Evolutionary conservation across 495 filamentous ascomycete species (phyloP), one percentile per base, ranked within the genome.

Genomic region (Aspergillus steynii): DNA sequence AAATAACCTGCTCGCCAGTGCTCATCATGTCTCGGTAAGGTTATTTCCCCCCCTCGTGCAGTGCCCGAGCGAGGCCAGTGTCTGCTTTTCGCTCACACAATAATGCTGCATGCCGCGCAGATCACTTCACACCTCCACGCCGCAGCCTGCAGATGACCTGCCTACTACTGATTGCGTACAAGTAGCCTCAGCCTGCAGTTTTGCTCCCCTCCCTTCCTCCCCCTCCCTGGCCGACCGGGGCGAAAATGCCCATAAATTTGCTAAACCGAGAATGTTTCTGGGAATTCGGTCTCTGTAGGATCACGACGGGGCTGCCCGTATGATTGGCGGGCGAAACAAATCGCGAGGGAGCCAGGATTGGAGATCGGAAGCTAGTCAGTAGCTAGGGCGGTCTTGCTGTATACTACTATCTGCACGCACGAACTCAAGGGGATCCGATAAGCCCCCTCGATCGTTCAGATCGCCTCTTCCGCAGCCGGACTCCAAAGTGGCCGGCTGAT

Each of bases 71-170:
- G 49, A 12, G 28, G 26, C 20, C 5, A 9, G 3, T 29, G 6
- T 29, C 20, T 53, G 9, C 26, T 31, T 6, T 27, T 27, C 12
- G 51, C 15, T 31, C 15, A 50, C 48, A 50, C 20, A 58, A 53
- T 9, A 29, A 20, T 27, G 47, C 62, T 60, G 58, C 34, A 56
- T 63, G 53, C 53, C 57, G 12, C 12, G 65, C 59, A 62, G 65
- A 70, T 71, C 63, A 53, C 27, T 70, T 58, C 20, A 61, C 63
- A 65, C 61, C 62, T 49, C 56, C 56, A 61, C 64, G 61, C 56
- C 56, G 32, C 58, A 61, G 50, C 58, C 56, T 63, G 67, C 73
- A 71, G 69, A 65, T 76, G 73, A 74, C 68, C 66, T 68, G 63
- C 67, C 60, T 66, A 66, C 60, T 66, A 66, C 66, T 54, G 47